Percentiles rank a stretch among this genome's conserved stretches.
Conservation (phyloP, 208 protist genomes). For the Trypanosoma melophagium region DNA sequence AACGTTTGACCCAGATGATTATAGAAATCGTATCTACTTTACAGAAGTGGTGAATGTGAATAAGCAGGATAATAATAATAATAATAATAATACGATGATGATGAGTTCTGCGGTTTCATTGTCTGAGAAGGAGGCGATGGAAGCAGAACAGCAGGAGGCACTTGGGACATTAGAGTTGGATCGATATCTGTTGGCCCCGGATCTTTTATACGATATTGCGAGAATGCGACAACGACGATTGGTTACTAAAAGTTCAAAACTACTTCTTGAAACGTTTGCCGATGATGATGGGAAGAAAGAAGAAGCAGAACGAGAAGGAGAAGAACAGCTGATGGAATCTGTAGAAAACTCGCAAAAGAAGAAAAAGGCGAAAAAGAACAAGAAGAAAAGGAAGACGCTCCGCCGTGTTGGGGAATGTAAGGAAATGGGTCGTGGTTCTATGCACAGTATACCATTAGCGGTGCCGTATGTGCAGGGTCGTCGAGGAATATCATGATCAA, state of each 20-base stretch:
- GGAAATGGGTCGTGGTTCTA: slow-evolving; percentile 69
- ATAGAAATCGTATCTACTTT: slow-evolving; percentile 77
- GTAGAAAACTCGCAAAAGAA: no score
- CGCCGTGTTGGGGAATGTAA: slow-evolving; percentile 46
- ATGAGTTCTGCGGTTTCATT: background rate
- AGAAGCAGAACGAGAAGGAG: slow-evolving; percentile 12
- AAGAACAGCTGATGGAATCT: slow-evolving; percentile 2
- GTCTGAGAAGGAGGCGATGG: slow-evolving; percentile 41
- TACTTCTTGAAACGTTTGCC: slow-evolving; percentile 71
- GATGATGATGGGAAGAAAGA: slow-evolving; percentile 49
- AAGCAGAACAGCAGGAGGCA: slow-evolving; percentile 59
- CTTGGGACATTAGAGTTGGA: slow-evolving; percentile 72
- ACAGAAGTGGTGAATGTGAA: slow-evolving; percentile 26
- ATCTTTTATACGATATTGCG: slow-evolving; percentile 79
- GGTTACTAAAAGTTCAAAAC: slow-evolving; percentile 59
- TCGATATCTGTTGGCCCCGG: slow-evolving; percentile 79
- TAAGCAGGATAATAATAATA: background rate
- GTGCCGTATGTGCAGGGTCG: slow-evolving; percentile 81
- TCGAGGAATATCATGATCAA: slow-evolving; percentile 15
- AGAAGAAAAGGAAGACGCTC: background rate
- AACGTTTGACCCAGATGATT: slow-evolving; percentile 71
- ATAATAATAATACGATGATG: background rate
- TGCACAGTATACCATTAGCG: slow-evolving; percentile 78
- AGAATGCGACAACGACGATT: slow-evolving; percentile 73
- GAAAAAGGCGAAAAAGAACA: background rate